Conservation (phyloP, 179 eudicot genomes). For the Spergularia azorica region DNA sequence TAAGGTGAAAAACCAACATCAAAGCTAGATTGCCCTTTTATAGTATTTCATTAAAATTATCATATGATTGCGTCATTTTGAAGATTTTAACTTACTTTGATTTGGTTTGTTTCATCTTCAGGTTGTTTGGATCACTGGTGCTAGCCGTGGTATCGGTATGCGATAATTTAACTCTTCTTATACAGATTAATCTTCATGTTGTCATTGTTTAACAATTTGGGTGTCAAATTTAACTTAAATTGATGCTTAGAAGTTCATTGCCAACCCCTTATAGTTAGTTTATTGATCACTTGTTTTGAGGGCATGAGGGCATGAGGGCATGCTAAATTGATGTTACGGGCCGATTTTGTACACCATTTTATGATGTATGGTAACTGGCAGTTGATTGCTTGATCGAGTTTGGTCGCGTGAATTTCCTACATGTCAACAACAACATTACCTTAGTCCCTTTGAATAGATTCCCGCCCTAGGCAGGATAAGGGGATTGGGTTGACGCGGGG, state of each 20-base stretch:
- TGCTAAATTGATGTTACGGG: neutral
- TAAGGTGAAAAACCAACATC: constrained; percentile 44
- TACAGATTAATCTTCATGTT: neutral
- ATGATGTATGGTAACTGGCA: no score
- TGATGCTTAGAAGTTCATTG: neutral
- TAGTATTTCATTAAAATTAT: neutral
- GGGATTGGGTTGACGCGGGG: no score
- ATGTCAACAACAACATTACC: no score
- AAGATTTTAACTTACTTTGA: neutral
- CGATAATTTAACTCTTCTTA: neutral
- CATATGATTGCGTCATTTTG: neutral
- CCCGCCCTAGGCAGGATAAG: no score
- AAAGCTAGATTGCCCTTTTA: neutral
- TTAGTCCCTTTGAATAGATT: no score
- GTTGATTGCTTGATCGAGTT: no score
- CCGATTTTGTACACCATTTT: no score
- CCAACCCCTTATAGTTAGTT: neutral
- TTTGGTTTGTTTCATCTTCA: constrained; percentile 24
- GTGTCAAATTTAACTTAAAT: neutral
- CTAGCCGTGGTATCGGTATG: constrained; percentile 95
- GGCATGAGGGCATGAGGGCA: neutral
- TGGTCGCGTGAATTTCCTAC: no score
- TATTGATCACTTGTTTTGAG: neutral
- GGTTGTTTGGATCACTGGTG: constrained; percentile 98
- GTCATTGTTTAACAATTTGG: neutral